These are phyloP conservation scores for Eucalyptus curtisii DNA, from an alignment of 345 rosid genomes.

Conservation along the genomic window DNA sequence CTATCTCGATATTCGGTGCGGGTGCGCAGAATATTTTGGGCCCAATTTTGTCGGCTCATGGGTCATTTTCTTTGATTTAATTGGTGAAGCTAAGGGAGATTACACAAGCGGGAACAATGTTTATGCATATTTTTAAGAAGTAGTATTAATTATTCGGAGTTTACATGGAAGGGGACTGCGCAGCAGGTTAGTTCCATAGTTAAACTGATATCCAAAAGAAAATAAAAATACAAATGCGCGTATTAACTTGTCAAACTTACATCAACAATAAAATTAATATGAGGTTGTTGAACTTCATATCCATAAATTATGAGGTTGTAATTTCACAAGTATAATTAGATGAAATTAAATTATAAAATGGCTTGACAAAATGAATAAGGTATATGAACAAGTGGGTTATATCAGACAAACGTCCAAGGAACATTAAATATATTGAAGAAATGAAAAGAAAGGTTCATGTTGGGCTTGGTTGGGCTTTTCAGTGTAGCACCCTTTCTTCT, in stretches of 20 bases:
- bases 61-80: neutral
- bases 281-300: neutral
- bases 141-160: neutral
- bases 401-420: no score
- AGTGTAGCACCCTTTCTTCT: neutral
- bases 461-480: neutral
- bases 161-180: neutral
- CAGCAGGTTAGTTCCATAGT: neutral
- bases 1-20: neutral
- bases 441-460: neutral
- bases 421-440: no score
- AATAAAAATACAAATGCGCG: neutral
- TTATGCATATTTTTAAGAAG: neutral
- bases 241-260: neutral
- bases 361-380: neutral
- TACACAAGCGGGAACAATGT: neutral
- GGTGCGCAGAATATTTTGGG: neutral
- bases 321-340: neutral
- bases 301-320: neutral
- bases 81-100: neutral
- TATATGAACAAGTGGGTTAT: no score
- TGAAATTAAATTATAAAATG: no score
- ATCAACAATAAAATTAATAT: neutral
- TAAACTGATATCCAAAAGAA: neutral
- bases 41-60: neutral